Evolutionary conservation across 2,329 filamentous ascomycete species (phyloP), one percentile per base, ranked within the genome.

Genomic region (Aspergillus fructus): DNA sequence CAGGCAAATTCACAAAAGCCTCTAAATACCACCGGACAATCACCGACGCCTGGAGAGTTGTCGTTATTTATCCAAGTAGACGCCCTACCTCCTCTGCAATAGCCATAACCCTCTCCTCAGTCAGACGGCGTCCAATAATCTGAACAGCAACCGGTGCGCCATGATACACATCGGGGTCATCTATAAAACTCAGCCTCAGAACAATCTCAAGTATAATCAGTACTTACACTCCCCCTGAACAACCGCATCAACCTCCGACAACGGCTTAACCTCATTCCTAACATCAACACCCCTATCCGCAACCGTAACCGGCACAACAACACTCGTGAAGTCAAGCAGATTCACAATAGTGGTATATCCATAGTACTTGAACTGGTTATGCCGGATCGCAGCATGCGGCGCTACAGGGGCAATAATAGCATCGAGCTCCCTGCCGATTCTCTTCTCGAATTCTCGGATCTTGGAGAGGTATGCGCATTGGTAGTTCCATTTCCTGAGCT

Each of bases 101-200:
- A 1, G 71, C 72, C 55, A 77, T 64, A 19, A 76, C 71, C 61
- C 76, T 78, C 65, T 80, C 77, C 62, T 80, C 78, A 45, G 76
- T 74, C 51, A 78, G 72, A 43, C 74, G 74, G 7, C 77, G 66
- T 3, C 69, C 76, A 4, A 81, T 75, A 53, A 80, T 65, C 66
- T 81, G 78, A 5, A 80, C 58, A 2, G 72, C 73, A 5, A 79
- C 76, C 15, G 76, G 77, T 1, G 71, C 75, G 2, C 76, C 76
- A 54, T 80, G 66, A 49, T 77, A 80, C 1, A 74, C 66, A 37
- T 78, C 76, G 0, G 77, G 71, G 53, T 80, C 77, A 64, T 79
- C 24, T 24, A 24, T 7, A 6, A 24, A 6, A 2, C 5, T 24
- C 24, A 24, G 24, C 7, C 4, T 7, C 5, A 24, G 5, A 24